Conservation (phyloP, 129 eudicot genomes). For the Pittosporum tobira region DNA sequence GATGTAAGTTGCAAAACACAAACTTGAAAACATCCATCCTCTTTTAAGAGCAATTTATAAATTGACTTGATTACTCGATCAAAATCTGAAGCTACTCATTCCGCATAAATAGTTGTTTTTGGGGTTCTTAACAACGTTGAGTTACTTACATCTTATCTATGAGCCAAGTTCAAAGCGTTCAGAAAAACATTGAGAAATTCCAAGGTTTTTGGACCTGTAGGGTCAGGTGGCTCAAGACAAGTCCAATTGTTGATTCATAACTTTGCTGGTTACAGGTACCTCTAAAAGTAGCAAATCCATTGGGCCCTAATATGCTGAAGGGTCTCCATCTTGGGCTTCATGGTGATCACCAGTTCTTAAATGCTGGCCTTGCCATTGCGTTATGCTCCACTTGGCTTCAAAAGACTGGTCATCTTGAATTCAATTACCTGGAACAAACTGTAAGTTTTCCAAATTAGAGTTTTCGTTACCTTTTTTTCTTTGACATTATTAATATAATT, state of each 20-base stretch:
- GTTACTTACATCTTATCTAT: no score
- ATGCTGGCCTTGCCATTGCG: constrained; percentile 91
- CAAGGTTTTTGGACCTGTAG: no score
- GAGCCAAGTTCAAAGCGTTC: no score
- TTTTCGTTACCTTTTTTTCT: not conserved
- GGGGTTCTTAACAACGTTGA: no score
- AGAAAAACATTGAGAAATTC: no score
- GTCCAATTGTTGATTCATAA: no score
- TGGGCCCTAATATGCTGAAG: constrained; percentile 50
- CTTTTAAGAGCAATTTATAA: not conserved
- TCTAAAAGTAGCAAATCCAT: constrained; percentile 62
- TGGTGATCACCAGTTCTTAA: constrained; percentile 82
- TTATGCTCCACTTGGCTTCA: constrained; percentile 88
- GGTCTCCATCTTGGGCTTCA: constrained; percentile 68
- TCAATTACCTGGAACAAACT: constrained; percentile 44
- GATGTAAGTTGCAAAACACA: constrained; percentile 49
- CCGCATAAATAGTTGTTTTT: no score
- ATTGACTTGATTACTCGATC: not conserved
- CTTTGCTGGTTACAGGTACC: constrained; percentile 40
- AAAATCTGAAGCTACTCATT: no score
- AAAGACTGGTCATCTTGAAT: constrained; percentile 57
- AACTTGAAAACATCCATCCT: not conserved
- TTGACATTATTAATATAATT: constrained; percentile 2
- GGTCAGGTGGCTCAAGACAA: no score
- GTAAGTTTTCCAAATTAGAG: constrained; percentile 23